phyloP scores from a whole-genome alignment of 495 filamentous ascomycete genomes.

The Trichoderma asperelloides region DNA sequence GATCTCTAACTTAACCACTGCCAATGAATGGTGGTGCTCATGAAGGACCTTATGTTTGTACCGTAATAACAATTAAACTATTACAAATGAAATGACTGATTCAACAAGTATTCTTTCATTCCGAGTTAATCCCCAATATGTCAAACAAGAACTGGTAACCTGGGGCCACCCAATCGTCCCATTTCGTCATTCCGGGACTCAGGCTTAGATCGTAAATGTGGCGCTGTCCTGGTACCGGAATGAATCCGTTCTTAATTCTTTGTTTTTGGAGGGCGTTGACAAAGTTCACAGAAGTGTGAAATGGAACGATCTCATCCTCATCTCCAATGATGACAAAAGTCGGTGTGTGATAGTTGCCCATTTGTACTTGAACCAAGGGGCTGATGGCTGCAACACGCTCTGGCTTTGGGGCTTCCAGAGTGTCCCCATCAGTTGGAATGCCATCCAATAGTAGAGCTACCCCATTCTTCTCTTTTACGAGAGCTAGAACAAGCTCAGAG shows the following conservation, averaged over 20 bases:
- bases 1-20: no score
- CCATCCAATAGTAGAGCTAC: background rate
- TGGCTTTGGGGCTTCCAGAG: constrained; percentile 14
- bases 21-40: no score
- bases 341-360: constrained; percentile 31
- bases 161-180: background rate
- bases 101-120: background rate
- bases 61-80: no score
- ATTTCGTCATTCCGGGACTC: background rate
- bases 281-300: background rate
- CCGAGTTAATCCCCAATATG: background rate
- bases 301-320: constrained; percentile 38
- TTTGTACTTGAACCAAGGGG: constrained; percentile 29
- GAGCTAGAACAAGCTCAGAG: constrained; percentile 4
- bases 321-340: constrained; percentile 43
- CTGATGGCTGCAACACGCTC: constrained; percentile 24
- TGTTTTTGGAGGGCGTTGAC: background rate
- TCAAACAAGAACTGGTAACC: constrained; percentile 7
- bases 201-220: background rate
- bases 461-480: background rate
- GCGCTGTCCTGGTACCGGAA: background rate
- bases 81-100: no score
- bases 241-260: background rate
- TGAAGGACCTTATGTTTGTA: no score
- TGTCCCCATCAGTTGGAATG: background rate